Evolutionary conservation across 164 flowering plant genomes (phyloP), one percentile per base, ranked within the genome.

Genomic region (Umbellularia californica): DNA sequence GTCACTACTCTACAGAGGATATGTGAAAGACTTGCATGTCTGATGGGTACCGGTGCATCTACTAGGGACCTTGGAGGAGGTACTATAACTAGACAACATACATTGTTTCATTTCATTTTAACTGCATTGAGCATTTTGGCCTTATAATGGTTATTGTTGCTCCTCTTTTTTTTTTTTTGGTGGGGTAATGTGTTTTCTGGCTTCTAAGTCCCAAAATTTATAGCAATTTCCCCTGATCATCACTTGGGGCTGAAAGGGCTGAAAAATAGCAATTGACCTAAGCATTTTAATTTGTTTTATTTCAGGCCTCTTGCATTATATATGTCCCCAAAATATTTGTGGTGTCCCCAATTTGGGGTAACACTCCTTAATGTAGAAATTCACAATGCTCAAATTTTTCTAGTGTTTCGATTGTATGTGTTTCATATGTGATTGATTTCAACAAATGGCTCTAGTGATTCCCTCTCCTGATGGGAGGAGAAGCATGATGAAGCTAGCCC

Each of bases 401-500:
- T 30, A 30, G 35, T 30, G 35, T 30, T 5, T 30, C 5, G 35
- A 30, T 41, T 4, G 47, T 41, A 41, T 41, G 47, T 41, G 9
- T 6, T 41, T 41, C 47, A 41, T 55, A 3, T 55, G 60, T 23
- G n/a, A 50, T 23, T 71, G 23, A 62, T 74, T 64, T 64, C 28
- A 19, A 33, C 33, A 17, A 55, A 23, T 23, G 19, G 17, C 50
- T 73, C 3, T 71, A 82, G 84, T 80, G 63, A 80, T 80, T 76
- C 77, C 85, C 22, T 80, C 85, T 1, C 63, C 76, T 3, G 79
- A 67, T 64, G 94, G 95, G 13, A 85, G 74, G 80, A 81, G 78
- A 71, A 91, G 90, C 82, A 79, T 95, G 86, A 68, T 87, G 68
- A 86, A 83, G 84, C 82, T 95, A 52, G 85, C 94, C 2, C 87